Conservation (phyloP, 176 grass and related monocot species). For the Avena insularis region DNA sequence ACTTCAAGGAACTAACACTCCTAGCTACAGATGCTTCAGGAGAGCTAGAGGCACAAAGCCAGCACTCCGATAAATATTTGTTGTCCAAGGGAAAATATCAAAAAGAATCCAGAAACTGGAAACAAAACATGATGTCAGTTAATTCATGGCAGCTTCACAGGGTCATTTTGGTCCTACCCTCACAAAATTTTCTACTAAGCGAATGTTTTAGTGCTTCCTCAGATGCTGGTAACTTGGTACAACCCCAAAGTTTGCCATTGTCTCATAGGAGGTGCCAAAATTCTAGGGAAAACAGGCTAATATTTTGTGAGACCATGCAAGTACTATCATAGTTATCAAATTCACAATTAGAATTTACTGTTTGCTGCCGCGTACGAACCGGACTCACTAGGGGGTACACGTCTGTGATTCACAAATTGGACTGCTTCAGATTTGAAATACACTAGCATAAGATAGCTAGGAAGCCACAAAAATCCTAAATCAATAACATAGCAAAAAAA, state of each 20-base stretch:
- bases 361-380: not conserved
- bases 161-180: not conserved
- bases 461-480: not conserved
- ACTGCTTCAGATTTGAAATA: not conserved
- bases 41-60: not conserved
- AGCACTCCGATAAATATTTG: not conserved
- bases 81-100: not conserved
- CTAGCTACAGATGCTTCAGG: not conserved
- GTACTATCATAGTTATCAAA: not conserved
- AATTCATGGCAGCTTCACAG: not conserved
- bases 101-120: not conserved
- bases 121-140: not conserved
- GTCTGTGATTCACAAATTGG: not conserved
- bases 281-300: not conserved
- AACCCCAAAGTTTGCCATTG: not conserved
- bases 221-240: too few species aligned
- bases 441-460: not conserved
- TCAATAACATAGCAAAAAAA: not conserved
- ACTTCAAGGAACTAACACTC: not conserved
- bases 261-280: not conserved
- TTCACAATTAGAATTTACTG: not conserved
- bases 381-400: not conserved
- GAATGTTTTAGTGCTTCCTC: not conserved
- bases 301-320: not conserved
- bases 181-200: not conserved